A percentile compares a stretch with the other conserved stretches of the same genome.
Conservation (phyloP, 345 rosid genomes). For the Aegle marmelos region DNA sequence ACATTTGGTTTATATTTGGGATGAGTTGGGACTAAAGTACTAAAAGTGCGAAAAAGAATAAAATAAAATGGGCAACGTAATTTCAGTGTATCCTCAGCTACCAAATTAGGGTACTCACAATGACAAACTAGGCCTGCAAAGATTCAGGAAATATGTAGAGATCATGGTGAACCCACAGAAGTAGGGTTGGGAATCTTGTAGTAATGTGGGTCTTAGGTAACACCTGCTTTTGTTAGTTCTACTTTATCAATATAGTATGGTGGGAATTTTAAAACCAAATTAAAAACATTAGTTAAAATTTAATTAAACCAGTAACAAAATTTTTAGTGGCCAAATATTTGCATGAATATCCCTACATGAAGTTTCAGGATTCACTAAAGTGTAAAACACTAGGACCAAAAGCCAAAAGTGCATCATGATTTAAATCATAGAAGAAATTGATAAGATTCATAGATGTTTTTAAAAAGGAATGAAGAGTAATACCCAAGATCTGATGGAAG, state of each 20-base stretch:
- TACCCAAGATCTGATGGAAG: constrained; percentile 95
- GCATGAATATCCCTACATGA: not conserved
- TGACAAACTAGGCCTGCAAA: not conserved
- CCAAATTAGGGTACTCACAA: not conserved
- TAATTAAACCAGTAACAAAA: not conserved
- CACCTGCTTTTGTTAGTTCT: not conserved
- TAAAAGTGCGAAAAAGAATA: not conserved
- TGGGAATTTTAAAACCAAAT: not conserved
- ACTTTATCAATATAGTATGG: not conserved
- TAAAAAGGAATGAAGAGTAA: constrained; percentile 10
- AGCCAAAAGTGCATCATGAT: not conserved
- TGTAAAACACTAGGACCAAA: not conserved
- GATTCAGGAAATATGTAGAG: not conserved
- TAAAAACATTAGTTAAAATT: not conserved
- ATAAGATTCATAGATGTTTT: not conserved
- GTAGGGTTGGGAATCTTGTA: not conserved
- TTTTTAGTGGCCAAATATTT: not conserved
- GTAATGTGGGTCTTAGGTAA: not conserved
- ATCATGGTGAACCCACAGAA: not conserved
- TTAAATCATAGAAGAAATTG: not conserved
- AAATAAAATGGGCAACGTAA: not conserved
- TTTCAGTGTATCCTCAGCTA: not conserved
- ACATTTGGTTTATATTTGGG: not conserved
- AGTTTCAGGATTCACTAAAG: not conserved
- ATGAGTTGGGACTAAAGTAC: no score